phyloP scores from a whole-genome alignment of 352 stramenopile species.

The Pythium angustatum region DNA sequence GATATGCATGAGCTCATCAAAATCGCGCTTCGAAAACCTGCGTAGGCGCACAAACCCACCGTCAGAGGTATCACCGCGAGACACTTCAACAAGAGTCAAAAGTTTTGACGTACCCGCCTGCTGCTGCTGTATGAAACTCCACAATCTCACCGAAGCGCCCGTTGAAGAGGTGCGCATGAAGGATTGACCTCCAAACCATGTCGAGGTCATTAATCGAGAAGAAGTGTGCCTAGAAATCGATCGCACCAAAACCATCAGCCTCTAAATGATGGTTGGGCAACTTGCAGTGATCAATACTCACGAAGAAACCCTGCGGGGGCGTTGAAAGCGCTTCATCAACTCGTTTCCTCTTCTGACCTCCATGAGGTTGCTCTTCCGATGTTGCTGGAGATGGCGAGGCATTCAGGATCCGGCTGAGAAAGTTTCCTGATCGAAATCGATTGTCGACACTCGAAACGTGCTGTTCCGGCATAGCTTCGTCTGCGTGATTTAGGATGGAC shows the following conservation, averaged over 20 bases:
- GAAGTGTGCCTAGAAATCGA: slow-evolving; percentile 40
- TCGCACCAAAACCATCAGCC: not conserved
- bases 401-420: slow-evolving; percentile 25
- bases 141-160: slow-evolving; percentile 39
- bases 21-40: slow-evolving; percentile 63
- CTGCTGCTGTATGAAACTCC: slow-evolving; percentile 45
- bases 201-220: slow-evolving; percentile 44
- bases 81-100: not conserved
- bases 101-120: slow-evolving; percentile 38
- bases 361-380: not conserved
- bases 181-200: slow-evolving; percentile 44
- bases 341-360: slow-evolving; percentile 33
- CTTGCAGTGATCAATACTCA: not conserved
- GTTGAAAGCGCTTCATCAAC: slow-evolving; percentile 17
- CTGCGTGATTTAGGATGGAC: slow-evolving; percentile 17
- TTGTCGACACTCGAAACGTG: not conserved
- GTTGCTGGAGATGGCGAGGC: slow-evolving; percentile 6
- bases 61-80: not conserved
- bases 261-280: too few species aligned
- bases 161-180: slow-evolving; percentile 45
- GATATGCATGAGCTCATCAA: slow-evolving; percentile 82
- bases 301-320: slow-evolving; percentile 29
- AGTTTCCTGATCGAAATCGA: slow-evolving; percentile 9
- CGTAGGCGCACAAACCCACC: not conserved
- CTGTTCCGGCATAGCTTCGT: slow-evolving; percentile 7